These are phyloP conservation scores for Botryotinia calthae DNA, from an alignment of 2,329 filamentous ascomycete species.

Conservation along the genomic window DNA sequence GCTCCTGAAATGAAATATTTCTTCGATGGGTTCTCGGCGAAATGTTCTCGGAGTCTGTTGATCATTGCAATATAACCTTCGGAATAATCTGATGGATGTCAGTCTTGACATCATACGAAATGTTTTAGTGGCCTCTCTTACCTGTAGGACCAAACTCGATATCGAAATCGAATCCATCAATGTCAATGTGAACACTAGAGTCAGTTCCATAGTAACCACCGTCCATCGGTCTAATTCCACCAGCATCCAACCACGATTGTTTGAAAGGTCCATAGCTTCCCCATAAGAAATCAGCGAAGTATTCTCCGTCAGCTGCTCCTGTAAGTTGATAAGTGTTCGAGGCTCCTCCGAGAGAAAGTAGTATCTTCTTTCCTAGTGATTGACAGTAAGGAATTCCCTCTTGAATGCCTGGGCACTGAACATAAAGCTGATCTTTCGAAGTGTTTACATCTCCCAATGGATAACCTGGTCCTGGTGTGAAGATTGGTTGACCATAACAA, in stretches of 20 bases:
- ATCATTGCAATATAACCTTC: slow-evolving; percentile 36
- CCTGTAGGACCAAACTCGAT: slow-evolving; percentile 33
- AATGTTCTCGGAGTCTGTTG: slow-evolving; percentile 33
- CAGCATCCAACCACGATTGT: slow-evolving; percentile 36
- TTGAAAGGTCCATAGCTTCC: slow-evolving; percentile 43
- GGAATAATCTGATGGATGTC: slow-evolving; percentile 27
- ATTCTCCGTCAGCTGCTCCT: slow-evolving; percentile 40
- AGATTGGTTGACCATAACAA: slow-evolving; percentile 41
- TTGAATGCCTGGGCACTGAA: slow-evolving; percentile 40
- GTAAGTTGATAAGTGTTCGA: slow-evolving; percentile 40
- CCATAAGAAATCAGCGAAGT: slow-evolving; percentile 43
- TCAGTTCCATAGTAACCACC: slow-evolving; percentile 23
- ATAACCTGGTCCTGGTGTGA: slow-evolving; percentile 31
- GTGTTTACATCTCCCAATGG: slow-evolving; percentile 34
- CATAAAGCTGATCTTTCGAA: slow-evolving; percentile 38
- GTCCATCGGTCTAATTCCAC: slow-evolving; percentile 36
- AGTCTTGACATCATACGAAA: slow-evolving; percentile 5
- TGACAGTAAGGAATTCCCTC: slow-evolving; percentile 44
- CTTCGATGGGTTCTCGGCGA: slow-evolving; percentile 31
- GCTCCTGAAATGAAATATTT: slow-evolving; percentile 37
- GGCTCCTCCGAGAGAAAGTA: slow-evolving; percentile 43
- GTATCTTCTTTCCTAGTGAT: slow-evolving; percentile 41
- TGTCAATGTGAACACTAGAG: slow-evolving; percentile 28
- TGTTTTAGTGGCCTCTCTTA: slow-evolving; percentile 7
- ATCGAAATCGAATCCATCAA: slow-evolving; percentile 40